Percentiles rank a stretch among this genome's conserved stretches.
phyloP scores from a whole-genome alignment of 176 grass and related monocot genomes.

The Miscanthus lutarioriparius region DNA sequence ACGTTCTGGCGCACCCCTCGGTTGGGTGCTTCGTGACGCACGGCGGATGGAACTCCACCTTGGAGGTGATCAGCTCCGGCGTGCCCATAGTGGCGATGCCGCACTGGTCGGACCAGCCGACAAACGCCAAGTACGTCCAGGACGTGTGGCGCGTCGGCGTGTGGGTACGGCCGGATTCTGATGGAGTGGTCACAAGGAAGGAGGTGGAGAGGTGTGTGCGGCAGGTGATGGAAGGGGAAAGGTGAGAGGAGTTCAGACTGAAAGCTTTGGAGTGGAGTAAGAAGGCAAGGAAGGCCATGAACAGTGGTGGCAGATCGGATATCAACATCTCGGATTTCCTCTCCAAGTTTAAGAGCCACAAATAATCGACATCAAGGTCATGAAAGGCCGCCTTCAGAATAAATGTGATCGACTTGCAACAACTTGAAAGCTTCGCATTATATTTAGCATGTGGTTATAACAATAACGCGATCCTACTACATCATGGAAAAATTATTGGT shows the following conservation, averaged over 20 bases:
- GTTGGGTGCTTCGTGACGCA: constrained; percentile 73
- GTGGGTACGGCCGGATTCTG: constrained; percentile 5
- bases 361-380: neutral
- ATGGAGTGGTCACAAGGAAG: neutral
- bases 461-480: too few relatives aligned
- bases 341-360: neutral
- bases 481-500: too few relatives aligned
- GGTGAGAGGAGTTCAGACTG: constrained; percentile 5
- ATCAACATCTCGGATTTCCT: constrained; percentile 47
- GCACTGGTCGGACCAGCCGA: constrained; percentile 65
- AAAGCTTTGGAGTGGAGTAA: constrained; percentile 40
- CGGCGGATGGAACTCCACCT: constrained; percentile 63
- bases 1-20: constrained; percentile 49
- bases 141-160: constrained; percentile 60
- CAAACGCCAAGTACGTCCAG: constrained; percentile 67
- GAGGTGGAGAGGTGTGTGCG: constrained; percentile 31
- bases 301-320: constrained; percentile 50
- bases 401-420: neutral
- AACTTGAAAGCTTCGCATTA: too few relatives aligned
- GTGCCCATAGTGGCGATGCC: constrained; percentile 52
- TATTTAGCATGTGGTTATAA: too few relatives aligned
- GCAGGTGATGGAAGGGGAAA: constrained; percentile 35
- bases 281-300: constrained; percentile 38
- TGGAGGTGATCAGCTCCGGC: constrained; percentile 25
- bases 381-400: neutral